Base-by-base conservation (phyloP, 306 rosid species). In the Lathyrus aphaca region DNA sequence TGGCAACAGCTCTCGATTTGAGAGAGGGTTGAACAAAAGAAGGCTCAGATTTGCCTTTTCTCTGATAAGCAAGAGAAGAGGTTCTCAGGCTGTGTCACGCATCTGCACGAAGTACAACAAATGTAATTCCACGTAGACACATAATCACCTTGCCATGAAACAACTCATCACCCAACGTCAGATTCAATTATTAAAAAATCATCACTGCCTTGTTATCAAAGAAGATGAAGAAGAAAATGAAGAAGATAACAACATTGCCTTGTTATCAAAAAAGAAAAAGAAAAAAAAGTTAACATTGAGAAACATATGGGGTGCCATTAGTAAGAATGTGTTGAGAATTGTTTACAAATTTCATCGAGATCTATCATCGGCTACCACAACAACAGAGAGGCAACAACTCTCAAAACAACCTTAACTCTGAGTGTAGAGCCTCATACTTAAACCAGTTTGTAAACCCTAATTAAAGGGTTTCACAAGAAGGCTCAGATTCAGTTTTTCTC, bases 21-120 rank as follows among this genome's bases (percentile, higher is more conserved):
- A 23, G 42, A 10, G 9, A 7, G 53, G 45, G 62, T 2, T 65
- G 29, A 37, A 59, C 7, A 35, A 23, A 12, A 39, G 57, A 53
- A 76, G 71, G 80, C 80, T 76, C 80, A 60, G 65, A 76, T 76
- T 76, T 57, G 65, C 75, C 80, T 76, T 76, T 68, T 68, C 14
- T 60, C 80, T 61, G 75, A 60, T 66, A 61, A 0, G 32, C 51
- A 15, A 23, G 56, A 6, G 10, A 53, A 60, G 18, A 12, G 12
- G 11, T 44, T 23, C 3, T 5, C 45, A 13, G 58, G 80, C 71
- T 76, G 80, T 66, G 35, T 29, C 58, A 2, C 5, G 55, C 58
- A 59, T 48, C 69, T 48, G 25, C 48, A 69, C 10, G 35, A 38
- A 75, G 27, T 14, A 59, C 64, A 61, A 37, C 10, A 35, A 60